Percentiles rank a stretch among this genome's conserved stretches.
These are phyloP conservation scores for Colletotrichum gloeosporioides DNA, from an alignment of 2,329 filamentous ascomycete species.

Conservation along the genomic window DNA sequence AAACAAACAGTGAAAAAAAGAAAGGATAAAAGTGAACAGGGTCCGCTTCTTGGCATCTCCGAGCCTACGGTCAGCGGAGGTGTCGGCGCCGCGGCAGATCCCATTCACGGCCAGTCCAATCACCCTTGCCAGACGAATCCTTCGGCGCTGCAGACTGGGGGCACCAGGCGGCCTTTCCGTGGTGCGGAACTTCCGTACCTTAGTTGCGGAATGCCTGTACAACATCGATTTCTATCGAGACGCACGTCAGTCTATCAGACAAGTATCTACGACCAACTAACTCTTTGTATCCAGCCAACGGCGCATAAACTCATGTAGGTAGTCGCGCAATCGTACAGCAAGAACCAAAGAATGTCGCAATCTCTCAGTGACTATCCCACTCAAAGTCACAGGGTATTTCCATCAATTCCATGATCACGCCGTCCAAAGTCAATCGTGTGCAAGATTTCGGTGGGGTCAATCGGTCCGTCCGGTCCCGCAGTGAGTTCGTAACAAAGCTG, in stretches of 20 bases:
- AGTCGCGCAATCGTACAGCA: not conserved
- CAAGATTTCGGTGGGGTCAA: conserved; percentile 1
- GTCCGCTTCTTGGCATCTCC: conserved; percentile 6
- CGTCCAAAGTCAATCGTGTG: not conserved
- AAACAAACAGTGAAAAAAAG: not conserved
- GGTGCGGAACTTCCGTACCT: not conserved
- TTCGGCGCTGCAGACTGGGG: not conserved
- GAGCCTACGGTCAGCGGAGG: conserved; percentile 3
- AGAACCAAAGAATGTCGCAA: not conserved
- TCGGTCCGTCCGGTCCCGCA: conserved; percentile 6
- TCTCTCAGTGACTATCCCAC: not conserved
- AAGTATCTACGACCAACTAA: not conserved
- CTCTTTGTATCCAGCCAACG: not conserved
- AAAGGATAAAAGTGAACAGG: not conserved
- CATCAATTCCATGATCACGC: not conserved
- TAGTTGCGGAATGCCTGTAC: not conserved
- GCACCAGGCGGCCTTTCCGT: not conserved
- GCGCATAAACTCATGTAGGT: not conserved
- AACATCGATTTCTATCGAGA: not conserved
- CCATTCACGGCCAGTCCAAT: not conserved
- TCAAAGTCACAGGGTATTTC: not conserved
- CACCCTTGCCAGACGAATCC: not conserved
- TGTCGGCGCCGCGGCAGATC: not conserved
- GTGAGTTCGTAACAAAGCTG: conserved; percentile 14
- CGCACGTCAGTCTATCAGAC: not conserved